Percentiles rank a stretch among this genome's conserved stretches.
These are phyloP conservation scores for Podospora pseudocomata DNA, from an alignment of 495 filamentous ascomycete species.

Conservation along the genomic window DNA sequence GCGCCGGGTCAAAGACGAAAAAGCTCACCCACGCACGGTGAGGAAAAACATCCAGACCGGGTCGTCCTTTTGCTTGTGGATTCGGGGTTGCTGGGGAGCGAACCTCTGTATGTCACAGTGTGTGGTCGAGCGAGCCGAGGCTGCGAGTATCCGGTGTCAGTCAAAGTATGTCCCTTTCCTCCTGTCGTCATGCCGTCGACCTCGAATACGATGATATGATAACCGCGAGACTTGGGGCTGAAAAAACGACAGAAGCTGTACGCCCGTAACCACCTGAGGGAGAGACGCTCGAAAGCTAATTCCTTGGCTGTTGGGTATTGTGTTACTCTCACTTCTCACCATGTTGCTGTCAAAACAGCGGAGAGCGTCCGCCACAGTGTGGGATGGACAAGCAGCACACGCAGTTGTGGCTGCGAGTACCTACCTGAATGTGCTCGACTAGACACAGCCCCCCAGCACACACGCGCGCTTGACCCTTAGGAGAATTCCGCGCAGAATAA, in stretches of 20 bases:
- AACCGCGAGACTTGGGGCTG: neutral
- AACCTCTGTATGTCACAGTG: neutral
- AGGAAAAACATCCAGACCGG: neutral
- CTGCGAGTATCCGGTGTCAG: neutral
- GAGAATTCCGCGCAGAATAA: neutral
- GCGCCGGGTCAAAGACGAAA: conserved; percentile 3
- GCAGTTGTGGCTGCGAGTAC: neutral
- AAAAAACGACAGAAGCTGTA: neutral
- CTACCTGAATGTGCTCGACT: neutral
- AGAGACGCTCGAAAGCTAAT: neutral
- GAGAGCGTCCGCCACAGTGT: neutral
- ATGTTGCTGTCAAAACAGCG: neutral
- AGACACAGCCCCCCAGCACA: neutral
- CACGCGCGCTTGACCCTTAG: neutral
- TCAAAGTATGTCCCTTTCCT: neutral
- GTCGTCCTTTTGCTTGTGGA: neutral
- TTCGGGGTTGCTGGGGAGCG: neutral
- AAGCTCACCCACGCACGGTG: neutral
- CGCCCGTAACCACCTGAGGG: neutral
- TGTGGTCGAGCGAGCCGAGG: neutral
- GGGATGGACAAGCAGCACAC: neutral
- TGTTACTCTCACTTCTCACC: neutral
- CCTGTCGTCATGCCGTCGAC: neutral
- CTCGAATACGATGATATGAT: neutral
- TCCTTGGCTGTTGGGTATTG: neutral